Conservation (phyloP, 31 red algal species). For the Asparagopsis taxiformis region DNA sequence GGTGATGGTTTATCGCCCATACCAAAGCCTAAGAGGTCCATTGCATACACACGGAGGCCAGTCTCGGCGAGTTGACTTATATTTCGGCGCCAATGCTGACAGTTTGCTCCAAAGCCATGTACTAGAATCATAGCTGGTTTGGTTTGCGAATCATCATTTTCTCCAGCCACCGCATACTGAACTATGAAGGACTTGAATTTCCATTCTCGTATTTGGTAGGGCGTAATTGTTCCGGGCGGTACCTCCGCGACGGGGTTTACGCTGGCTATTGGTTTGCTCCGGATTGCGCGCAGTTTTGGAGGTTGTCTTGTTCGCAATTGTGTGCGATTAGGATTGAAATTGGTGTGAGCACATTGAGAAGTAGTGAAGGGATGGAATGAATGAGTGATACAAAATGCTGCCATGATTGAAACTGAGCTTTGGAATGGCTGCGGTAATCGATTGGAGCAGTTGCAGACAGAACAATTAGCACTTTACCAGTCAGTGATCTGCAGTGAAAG, state of each 20-base stretch:
- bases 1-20: constrained; percentile 73
- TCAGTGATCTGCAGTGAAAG: too few relatives aligned
- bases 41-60: constrained; percentile 71
- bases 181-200: constrained; percentile 37
- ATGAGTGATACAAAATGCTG: too few relatives aligned
- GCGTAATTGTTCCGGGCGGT: not conserved
- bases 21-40: constrained; percentile 93
- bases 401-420: too few relatives aligned
- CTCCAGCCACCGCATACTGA: constrained; percentile 40
- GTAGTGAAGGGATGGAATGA: too few relatives aligned
- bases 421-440: too few relatives aligned
- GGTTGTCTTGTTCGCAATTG: too few relatives aligned
- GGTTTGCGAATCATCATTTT: not conserved
- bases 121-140: constrained; percentile 68
- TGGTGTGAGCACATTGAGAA: too few relatives aligned
- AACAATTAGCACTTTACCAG: too few relatives aligned
- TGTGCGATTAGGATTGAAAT: too few relatives aligned
- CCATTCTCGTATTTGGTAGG: constrained; percentile 27
- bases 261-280: not conserved
- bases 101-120: constrained; percentile 95
- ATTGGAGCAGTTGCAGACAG: too few relatives aligned
- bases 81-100: constrained; percentile 79
- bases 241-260: not conserved
- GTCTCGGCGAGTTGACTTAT: constrained; percentile 33
- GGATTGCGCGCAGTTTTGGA: too few relatives aligned